Percentiles rank a stretch among this genome's conserved stretches.
phyloP scores from a whole-genome alignment of 2,329 filamentous ascomycete species.

The Reticulascus tulasneorum region DNA sequence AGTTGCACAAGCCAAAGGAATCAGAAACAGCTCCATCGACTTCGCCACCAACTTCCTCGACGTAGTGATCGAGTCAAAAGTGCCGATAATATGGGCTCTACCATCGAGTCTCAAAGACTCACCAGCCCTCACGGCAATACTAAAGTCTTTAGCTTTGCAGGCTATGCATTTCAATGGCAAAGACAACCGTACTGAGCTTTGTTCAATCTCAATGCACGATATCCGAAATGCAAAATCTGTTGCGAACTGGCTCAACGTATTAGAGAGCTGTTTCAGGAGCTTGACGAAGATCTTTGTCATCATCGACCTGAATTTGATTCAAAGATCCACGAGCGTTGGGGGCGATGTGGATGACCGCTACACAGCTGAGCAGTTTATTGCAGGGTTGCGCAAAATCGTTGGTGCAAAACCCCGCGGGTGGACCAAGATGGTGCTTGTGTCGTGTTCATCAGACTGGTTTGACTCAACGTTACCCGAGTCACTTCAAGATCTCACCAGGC shows the following conservation, averaged over 20 bases:
- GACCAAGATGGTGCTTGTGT: no score
- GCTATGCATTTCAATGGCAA: not conserved
- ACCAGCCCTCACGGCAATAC: accelerated
- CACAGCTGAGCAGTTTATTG: not conserved
- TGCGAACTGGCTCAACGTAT: not conserved
- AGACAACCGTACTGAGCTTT: not conserved
- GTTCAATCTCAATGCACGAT: not conserved
- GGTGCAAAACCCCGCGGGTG: no score
- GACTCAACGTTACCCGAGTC: no score
- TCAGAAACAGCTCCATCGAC: not conserved
- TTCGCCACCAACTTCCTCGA: slow-evolving; percentile 1
- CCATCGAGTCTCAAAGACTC: not conserved
- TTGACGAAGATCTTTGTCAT: not conserved
- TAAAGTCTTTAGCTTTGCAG: not conserved
- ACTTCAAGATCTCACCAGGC: no score
- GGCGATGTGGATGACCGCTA: not conserved
- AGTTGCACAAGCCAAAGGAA: not conserved
- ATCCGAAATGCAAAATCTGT: not conserved
- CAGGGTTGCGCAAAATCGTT: not conserved
- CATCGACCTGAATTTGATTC: not conserved
- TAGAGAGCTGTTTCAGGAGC: not conserved
- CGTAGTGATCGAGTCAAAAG: accelerated
- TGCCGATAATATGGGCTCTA: not conserved
- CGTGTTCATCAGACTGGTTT: no score
- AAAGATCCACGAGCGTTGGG: not conserved